A percentile compares a stretch with the other conserved stretches of the same genome.
These are phyloP conservation scores for Lactarius pseudohatsudake DNA, from an alignment of 768 basidiomycete species.

Conservation along the genomic window DNA sequence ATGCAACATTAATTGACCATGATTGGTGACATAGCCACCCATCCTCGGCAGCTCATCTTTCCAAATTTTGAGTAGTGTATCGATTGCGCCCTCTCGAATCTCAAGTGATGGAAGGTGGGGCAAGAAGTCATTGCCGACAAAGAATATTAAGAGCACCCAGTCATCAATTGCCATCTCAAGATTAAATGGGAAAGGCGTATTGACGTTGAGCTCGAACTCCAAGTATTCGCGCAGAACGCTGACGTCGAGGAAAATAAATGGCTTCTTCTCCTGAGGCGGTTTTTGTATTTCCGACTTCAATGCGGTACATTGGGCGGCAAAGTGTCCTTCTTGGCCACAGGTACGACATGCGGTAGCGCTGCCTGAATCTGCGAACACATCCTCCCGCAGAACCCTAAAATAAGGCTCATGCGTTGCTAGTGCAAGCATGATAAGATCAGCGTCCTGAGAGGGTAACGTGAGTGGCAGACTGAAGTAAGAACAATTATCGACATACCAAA, in stretches of 20 bases:
- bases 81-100: constrained; percentile 98
- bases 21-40: constrained; percentile 96
- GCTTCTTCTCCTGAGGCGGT: constrained; percentile 76
- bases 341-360: constrained; percentile 77
- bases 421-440: constrained; percentile 98
- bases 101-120: constrained; percentile 98
- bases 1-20: constrained; percentile 82
- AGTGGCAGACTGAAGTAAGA: not conserved
- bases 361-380: constrained; percentile 90
- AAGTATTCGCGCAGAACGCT: constrained; percentile 95
- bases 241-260: constrained; percentile 99
- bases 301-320: constrained; percentile 91
- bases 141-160: constrained; percentile 99
- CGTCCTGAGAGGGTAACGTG: constrained; percentile 62
- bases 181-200: constrained; percentile 79
- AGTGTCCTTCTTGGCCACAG: constrained; percentile 94
- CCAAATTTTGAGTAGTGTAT: constrained; percentile 95
- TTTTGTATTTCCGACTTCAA: constrained; percentile 66
- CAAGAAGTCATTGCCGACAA: constrained; percentile 99
- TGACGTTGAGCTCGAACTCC: constrained; percentile 90
- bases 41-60: constrained; percentile 88
- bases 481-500: constrained; percentile 54
- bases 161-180: constrained; percentile 98
- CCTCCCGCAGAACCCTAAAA: constrained; percentile 96
- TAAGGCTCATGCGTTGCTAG: constrained; percentile 98